A percentile compares a stretch with the other conserved stretches of the same genome.
Conservation (phyloP, 306 rosid genomes). For the Cicer arietinum region DNA sequence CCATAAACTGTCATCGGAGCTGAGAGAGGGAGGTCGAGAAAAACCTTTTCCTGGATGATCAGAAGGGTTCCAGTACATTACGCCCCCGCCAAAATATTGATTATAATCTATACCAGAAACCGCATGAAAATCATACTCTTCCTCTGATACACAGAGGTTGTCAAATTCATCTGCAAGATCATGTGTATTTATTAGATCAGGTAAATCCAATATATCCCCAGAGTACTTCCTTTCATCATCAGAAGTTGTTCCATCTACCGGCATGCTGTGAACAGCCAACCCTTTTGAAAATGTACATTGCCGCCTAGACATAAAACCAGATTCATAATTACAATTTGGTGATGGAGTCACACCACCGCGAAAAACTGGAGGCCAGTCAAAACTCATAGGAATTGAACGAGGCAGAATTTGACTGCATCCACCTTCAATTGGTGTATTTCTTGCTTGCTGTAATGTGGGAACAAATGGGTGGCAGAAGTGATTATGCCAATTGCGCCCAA, state of each 20-base stretch:
- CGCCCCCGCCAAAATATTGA: conserved; percentile 94
- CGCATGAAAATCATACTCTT: conserved; percentile 90
- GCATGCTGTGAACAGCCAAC: conserved; percentile 64
- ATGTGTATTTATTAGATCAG: conserved; percentile 64
- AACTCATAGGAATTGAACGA: conserved; percentile 79
- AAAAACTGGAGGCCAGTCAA: conserved; percentile 94
- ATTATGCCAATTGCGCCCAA: conserved; percentile 90
- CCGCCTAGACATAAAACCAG: conserved; percentile 75
- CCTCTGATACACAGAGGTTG: conserved; percentile 88
- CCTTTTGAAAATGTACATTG: conserved; percentile 71
- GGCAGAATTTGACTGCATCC: conserved; percentile 69
- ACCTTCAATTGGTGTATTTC: conserved; percentile 67
- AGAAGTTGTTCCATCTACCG: conserved; percentile 50
- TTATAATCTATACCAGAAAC: conserved; percentile 86
- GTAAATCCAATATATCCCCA: conserved; percentile 68
- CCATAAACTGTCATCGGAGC: conserved; percentile 97
- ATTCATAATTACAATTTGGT: conserved; percentile 67
- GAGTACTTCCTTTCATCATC: conserved; percentile 77
- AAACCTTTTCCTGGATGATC: conserved; percentile 81
- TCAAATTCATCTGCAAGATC: conserved; percentile 85
- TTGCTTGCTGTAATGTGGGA: conserved; percentile 73
- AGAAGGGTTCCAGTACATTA: conserved; percentile 96
- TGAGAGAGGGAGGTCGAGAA: conserved; percentile 95
- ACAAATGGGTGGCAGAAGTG: conserved; percentile 82
- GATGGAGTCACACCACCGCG: conserved; percentile 76